These are phyloP conservation scores for Dysphania ambrosioides DNA, from an alignment of 148 eudicot species.

Conservation along the genomic window DNA sequence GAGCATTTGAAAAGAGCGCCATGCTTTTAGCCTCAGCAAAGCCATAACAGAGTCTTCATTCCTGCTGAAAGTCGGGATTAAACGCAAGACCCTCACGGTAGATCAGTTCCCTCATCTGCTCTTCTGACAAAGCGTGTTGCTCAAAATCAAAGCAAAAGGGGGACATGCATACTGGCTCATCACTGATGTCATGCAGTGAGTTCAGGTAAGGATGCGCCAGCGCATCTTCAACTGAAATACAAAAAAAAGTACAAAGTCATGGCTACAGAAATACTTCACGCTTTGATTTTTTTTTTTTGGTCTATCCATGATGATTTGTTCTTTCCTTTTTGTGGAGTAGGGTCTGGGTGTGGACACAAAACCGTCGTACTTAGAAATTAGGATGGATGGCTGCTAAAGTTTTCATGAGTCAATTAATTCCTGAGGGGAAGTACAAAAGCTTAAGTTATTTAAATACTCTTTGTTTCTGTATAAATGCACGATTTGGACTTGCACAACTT, in stretches of 20 bases:
- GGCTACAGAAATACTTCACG: not conserved
- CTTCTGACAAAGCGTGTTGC: constrained; percentile 78
- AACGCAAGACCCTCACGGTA: constrained; percentile 87
- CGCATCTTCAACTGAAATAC: constrained; percentile 80
- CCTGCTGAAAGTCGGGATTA: constrained; percentile 72
- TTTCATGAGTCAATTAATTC: not conserved
- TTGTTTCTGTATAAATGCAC: no score
- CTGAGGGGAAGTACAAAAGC: not conserved
- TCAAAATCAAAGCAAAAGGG: constrained; percentile 88
- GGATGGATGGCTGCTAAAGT: not conserved
- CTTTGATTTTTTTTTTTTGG: not conserved
- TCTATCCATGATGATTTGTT: not conserved
- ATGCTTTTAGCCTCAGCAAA: constrained; percentile 7
- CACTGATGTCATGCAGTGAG: constrained; percentile 79
- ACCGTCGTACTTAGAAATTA: not conserved
- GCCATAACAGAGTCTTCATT: constrained; percentile 20
- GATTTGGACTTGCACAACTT: no score
- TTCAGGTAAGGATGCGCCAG: constrained; percentile 83
- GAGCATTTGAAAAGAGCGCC: not conserved
- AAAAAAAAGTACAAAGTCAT: constrained; percentile 1
- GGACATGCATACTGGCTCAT: constrained; percentile 73
- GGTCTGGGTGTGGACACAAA: not conserved
- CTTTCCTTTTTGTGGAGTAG: not conserved
- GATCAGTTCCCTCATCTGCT: constrained; percentile 92
- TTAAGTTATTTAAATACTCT: no score